Evolutionary conservation across 73 alveolate genomes (phyloP).

Genomic region (Symbiodinium pilosum): DNA sequence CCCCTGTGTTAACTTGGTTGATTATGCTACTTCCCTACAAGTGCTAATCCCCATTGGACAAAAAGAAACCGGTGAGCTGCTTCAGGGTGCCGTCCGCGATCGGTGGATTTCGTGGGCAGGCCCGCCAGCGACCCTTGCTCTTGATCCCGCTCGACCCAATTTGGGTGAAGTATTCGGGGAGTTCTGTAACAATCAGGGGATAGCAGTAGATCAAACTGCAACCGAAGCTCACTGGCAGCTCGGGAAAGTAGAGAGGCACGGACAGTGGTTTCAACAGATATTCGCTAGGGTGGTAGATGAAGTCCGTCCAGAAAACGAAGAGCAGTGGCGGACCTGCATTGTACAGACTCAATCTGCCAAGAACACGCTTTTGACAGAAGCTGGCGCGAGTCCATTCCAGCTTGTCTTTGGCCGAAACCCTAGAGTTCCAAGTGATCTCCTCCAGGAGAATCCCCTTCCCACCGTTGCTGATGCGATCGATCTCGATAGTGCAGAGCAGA

Average conservation of each 20-base stretch:
- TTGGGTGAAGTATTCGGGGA: neutral
- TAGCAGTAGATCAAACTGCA: neutral
- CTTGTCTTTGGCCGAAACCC: neutral
- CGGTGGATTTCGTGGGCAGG: conserved; percentile 23
- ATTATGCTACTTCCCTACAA: neutral
- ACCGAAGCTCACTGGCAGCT: no score
- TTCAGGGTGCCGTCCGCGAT: neutral
- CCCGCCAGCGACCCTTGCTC: neutral
- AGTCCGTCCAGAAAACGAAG: neutral
- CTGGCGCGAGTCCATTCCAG: conserved; percentile 16
- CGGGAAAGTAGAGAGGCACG: conserved; percentile 1
- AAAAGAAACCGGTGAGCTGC: neutral
- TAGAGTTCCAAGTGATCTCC: neutral
- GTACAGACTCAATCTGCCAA: neutral
- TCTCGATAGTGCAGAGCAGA: neutral
- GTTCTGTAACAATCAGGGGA: neutral
- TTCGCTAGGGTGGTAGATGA: neutral
- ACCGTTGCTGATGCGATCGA: neutral
- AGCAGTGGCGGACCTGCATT: neutral
- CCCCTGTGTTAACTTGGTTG: conserved; percentile 8
- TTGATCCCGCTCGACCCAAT: conserved; percentile 3
- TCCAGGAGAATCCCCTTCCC: neutral
- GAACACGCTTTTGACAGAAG: neutral
- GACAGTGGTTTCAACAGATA: neutral
- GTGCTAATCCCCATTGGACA: neutral